Base-by-base conservation (phyloP, 495 filamentous ascomycete genomes). In the Cercophora newfieldiana region DNA sequence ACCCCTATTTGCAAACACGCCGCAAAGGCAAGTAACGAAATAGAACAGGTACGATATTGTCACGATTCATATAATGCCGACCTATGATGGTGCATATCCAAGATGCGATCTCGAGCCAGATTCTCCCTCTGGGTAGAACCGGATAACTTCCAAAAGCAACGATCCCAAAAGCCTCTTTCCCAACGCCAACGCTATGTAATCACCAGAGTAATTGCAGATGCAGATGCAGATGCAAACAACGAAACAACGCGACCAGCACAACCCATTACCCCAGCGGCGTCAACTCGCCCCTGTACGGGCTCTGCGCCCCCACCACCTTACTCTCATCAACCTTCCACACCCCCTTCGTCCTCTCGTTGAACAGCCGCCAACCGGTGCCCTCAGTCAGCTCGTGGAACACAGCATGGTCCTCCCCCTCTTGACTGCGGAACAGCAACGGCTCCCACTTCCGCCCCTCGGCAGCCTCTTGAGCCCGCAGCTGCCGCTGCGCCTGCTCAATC, bases 391-490 rank as follows among this genome's bases (percentile, higher is more conserved):
- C 26, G 47, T 73, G 69, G 47, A 75, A 76, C 2, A 72, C 68
- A 1, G 55, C 55, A 30, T 74, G 66, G 24, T 77, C 71, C 21
- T 75, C 70, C 1, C 51, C 65, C 2, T 25, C 51, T 3, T 51
- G 18, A 1, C 51, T 65, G 62, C 63, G 56, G 56, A 82, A 82
- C 63, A 82, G 69, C 58, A 91, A 84, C 25, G 89, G 80, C 69
- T 90, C 86, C 72, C 83, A 85, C 72, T 87, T 83, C 59, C 79
- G 44, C 59, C 81, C 83, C 72, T 85, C 83, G 55, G 85, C 31
- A 58, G 82, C 82, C 73, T 89, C 87, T 62, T 81, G 84, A 31
- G 82, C 80, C 75, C 90, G 87, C 82, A 88, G 81, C 24, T 85
- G 83, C 19, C 89, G 65, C 71, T 80, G 78, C 19, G 74, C 76